phyloP scores from a whole-genome alignment of 805 yeast species.

The Yarrowia sp. region DNA sequence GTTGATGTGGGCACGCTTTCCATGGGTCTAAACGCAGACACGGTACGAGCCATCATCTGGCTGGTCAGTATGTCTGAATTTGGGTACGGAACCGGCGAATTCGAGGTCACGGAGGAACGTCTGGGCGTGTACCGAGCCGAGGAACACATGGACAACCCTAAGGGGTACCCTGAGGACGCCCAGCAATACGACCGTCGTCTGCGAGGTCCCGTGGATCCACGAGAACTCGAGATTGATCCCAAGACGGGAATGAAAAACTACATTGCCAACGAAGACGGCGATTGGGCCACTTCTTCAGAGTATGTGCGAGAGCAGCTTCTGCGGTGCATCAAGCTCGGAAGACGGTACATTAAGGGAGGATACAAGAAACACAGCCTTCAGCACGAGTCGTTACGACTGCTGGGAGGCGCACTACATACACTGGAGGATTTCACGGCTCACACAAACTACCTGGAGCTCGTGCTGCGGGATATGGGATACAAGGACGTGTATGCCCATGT shows the following conservation, averaged over 20 bases:
- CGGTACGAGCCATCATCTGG: constrained; percentile 44
- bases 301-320: constrained; percentile 42
- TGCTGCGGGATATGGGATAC: constrained; percentile 43
- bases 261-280: constrained; percentile 45
- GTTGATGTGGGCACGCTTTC: constrained; percentile 46
- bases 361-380: constrained; percentile 24
- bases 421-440: constrained; percentile 46
- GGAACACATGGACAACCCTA: constrained; percentile 46
- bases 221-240: constrained; percentile 44
- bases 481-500: constrained; percentile 45
- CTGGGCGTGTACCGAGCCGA: constrained; percentile 45
- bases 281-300: constrained; percentile 43
- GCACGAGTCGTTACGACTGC: constrained; percentile 43
- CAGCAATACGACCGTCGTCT: constrained; percentile 42
- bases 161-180: constrained; percentile 44
- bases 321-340: constrained; percentile 42
- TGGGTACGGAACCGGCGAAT: constrained; percentile 46
- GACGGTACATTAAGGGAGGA: constrained; percentile 39
- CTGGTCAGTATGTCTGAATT: constrained; percentile 42
- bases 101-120: constrained; percentile 44
- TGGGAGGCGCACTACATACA: constrained; percentile 45
- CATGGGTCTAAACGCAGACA: constrained; percentile 41
- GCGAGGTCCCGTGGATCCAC: constrained; percentile 43
- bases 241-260: constrained; percentile 46
- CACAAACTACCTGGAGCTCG: constrained; percentile 43